Base-by-base conservation (phyloP, 768 basidiomycete species). In the Boletus edulis region DNA sequence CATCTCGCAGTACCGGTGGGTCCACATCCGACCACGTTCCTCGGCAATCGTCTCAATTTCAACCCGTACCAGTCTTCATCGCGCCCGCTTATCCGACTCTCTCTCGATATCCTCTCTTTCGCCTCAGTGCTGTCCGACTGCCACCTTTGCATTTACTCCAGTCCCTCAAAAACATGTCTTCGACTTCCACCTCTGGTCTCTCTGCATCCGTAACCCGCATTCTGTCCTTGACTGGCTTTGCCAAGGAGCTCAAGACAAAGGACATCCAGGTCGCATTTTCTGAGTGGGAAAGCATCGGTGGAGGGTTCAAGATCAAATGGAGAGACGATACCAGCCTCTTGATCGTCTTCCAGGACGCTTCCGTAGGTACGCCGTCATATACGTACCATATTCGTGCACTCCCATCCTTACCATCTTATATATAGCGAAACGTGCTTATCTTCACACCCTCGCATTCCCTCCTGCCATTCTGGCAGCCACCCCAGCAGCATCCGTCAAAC, bases 251-350 rank as follows among this genome's bases (percentile, higher is more conserved):
- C 66, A 99, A 98, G 78, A 99, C 97, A 49, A 88, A 93, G 71
- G 97, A 99, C 73, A 91, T 99, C 46, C 94, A 98, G 68, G 68
- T 79, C 41, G 89, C 93, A 43, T 97, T 98, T 72, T 78, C 86
- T 47, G 93, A 94, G 43, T 98, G 89, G 82, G 94, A 97, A 65
- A 80, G 75, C 56, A 76, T 86, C 49, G 83, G 78, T 53, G 97
- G 96, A 29, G 97, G 97, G 22, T 97, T 96, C 78, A 94, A 95
- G 81, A 95, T 99, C 70, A 99, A 99, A 72, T 99, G 97, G 97
- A 82, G 85, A 64, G 95, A 99, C 72, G 97, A 99, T 73, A 94
- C 92, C 37, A 95, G 91, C 67, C 89, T 96, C 39, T 76, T 95
- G 63, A 89, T 97, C 62, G 97, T 99, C 52, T 99, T 99, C 69